Evolutionary conservation across 1,284 basidiomycete genomes (phyloP).

Genomic region (Cryptococcus hybrid): DNA sequence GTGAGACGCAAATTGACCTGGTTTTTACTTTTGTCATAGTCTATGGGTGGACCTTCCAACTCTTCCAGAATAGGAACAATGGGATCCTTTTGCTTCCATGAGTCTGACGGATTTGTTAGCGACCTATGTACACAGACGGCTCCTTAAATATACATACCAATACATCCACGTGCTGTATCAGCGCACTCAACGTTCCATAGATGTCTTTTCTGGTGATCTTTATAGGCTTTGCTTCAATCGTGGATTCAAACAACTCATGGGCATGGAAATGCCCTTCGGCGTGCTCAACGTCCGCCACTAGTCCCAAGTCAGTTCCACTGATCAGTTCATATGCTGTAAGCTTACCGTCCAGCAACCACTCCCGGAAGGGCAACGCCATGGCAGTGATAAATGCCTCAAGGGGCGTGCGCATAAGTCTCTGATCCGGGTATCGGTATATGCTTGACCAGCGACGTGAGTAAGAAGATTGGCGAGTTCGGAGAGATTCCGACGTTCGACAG

Average conservation of each 20-base stretch:
- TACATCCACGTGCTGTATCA: slow-evolving; percentile 71
- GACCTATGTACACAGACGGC: not conserved
- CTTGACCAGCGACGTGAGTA: slow-evolving; percentile 67
- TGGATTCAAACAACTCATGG: slow-evolving; percentile 92
- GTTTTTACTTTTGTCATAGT: slow-evolving; percentile 60
- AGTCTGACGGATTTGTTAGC: slow-evolving; percentile 16
- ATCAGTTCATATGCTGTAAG: not conserved
- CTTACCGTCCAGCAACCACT: slow-evolving; percentile 80
- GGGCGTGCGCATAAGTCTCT: slow-evolving; percentile 75
- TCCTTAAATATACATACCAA: slow-evolving; percentile 56
- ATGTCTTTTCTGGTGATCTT: slow-evolving; percentile 98
- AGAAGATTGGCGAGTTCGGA: slow-evolving; percentile 86
- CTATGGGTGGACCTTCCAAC: slow-evolving; percentile 84
- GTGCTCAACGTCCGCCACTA: slow-evolving; percentile 86
- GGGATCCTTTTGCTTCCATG: slow-evolving; percentile 61
- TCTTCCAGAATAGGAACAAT: slow-evolving; percentile 77
- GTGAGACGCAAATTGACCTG: slow-evolving; percentile 82
- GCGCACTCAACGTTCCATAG: slow-evolving; percentile 82
- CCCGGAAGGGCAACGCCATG: slow-evolving; percentile 63
- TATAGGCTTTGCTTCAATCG: slow-evolving; percentile 89
- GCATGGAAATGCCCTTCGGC: slow-evolving; percentile 89
- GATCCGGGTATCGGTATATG: slow-evolving; percentile 61
- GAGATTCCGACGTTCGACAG: slow-evolving; percentile 80
- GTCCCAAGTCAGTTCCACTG: not conserved
- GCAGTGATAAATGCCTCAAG: slow-evolving; percentile 85